Percentiles rank a stretch among this genome's conserved stretches.
Conservation (phyloP, 805 yeast genomes). For the Teunomyces gatunensis region DNA sequence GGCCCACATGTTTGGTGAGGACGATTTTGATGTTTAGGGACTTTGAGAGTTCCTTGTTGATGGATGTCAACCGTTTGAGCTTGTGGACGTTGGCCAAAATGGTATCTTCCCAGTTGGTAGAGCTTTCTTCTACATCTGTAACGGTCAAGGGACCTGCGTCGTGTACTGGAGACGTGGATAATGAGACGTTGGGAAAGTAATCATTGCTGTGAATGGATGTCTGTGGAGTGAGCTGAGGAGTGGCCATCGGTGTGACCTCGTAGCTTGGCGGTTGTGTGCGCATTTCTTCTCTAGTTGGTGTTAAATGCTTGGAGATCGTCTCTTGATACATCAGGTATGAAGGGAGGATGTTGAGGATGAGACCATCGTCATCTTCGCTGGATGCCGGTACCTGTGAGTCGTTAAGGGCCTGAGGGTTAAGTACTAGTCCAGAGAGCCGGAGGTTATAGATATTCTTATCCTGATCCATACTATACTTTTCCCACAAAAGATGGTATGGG, state of each 20-base stretch:
- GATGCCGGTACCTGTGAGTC: background rate
- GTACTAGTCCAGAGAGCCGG: constrained; percentile 14
- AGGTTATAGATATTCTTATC: constrained; percentile 19
- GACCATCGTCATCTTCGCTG: constrained; percentile 20
- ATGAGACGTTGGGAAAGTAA: constrained; percentile 17
- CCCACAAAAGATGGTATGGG: too few relatives aligned
- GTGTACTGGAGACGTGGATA: constrained; percentile 14
- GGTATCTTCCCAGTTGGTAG: constrained; percentile 31
- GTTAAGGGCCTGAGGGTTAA: background rate
- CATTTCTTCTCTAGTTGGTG: constrained; percentile 28
- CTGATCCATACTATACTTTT: background rate
- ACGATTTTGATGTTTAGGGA: constrained; percentile 26
- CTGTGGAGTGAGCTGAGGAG: constrained; percentile 3
- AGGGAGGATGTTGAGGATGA: constrained; percentile 35
- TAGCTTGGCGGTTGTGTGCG: constrained; percentile 34
- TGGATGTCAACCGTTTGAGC: constrained; percentile 28
- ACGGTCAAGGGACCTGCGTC: constrained; percentile 6
- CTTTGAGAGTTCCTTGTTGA: constrained; percentile 26
- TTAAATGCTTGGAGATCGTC: constrained; percentile 34
- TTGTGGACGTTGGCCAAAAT: constrained; percentile 35
- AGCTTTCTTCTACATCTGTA: constrained; percentile 13
- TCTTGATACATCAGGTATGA: constrained; percentile 41
- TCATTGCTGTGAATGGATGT: constrained; percentile 12
- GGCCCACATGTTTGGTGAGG: constrained; percentile 35
- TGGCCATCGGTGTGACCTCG: constrained; percentile 25